A percentile compares a stretch with the other conserved stretches of the same genome.
Conservation (phyloP, 768 basidiomycete species). For the Tylopilus vinaceipallidus region DNA sequence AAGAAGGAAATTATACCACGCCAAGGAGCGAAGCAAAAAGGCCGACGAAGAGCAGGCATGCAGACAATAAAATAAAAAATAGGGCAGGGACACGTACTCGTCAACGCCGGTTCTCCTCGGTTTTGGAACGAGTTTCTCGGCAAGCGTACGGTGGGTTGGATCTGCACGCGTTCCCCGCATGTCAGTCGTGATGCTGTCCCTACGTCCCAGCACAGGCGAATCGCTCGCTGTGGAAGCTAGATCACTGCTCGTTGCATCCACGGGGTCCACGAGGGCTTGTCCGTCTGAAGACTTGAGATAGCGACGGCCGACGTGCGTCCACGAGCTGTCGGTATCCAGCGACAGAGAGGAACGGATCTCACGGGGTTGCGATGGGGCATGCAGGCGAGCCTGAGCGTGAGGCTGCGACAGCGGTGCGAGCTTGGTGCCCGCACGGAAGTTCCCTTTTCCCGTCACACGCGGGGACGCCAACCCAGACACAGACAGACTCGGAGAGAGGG, state of each 20-base stretch:
- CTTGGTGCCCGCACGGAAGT: conserved; percentile 3
- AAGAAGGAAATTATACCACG: background rate
- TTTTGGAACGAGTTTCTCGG: conserved; percentile 64
- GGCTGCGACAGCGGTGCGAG: conserved; percentile 18
- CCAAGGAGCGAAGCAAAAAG: background rate
- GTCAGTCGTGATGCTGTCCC: conserved; percentile 33
- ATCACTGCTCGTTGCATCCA: conserved; percentile 46
- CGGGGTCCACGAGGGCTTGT: conserved; percentile 21
- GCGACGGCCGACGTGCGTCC: conserved; percentile 67
- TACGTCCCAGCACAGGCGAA: conserved; percentile 35
- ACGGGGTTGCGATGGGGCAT: conserved; percentile 11
- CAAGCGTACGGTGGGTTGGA: conserved; percentile 44
- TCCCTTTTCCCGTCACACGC: conserved; percentile 1
- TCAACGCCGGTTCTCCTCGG: conserved; percentile 65
- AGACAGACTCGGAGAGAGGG: background rate
- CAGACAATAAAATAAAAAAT: background rate
- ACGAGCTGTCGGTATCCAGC: conserved; percentile 56
- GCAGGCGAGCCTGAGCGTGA: conserved; percentile 14
- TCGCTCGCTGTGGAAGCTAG: conserved; percentile 50
- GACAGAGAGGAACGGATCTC: conserved; percentile 19
- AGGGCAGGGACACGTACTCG: conserved; percentile 47
- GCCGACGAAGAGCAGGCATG: background rate
- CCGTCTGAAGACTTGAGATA: conserved; percentile 16
- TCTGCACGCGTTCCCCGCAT: conserved; percentile 25
- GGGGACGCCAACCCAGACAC: background rate